phyloP scores from a whole-genome alignment of 176 grass and related monocot genomes.

The Alopecurus myosuroides region DNA sequence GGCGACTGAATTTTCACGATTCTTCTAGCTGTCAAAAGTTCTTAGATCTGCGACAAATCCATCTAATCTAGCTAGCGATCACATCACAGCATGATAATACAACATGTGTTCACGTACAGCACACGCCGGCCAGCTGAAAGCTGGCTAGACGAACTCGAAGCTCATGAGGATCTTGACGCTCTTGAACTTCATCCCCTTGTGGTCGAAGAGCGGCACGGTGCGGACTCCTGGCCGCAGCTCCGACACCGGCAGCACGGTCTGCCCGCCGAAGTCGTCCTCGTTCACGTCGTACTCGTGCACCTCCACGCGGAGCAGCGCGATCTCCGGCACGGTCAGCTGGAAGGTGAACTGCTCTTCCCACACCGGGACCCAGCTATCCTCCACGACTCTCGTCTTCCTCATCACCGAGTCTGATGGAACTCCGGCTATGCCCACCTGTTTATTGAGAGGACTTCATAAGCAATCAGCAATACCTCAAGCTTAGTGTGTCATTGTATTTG shows the following conservation, averaged over 20 bases:
- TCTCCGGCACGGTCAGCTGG: conserved; percentile 69
- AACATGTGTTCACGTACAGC: neutral
- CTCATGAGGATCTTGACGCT: conserved; percentile 85
- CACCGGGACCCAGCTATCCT: conserved; percentile 77
- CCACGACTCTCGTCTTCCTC: conserved; percentile 81
- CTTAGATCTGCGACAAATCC: neutral
- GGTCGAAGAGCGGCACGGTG: conserved; percentile 62
- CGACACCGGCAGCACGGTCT: conserved; percentile 58
- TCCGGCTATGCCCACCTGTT: conserved; percentile 90
- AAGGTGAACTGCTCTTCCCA: conserved; percentile 88
- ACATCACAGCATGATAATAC: neutral
- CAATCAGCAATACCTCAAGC: neutral
- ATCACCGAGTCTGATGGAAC: conserved; percentile 85
- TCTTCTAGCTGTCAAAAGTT: neutral
- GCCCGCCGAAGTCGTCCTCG: conserved; percentile 93
- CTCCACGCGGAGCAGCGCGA: conserved; percentile 87
- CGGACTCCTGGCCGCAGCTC: conserved; percentile 75
- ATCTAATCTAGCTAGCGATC: neutral
- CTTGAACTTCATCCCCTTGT: conserved; percentile 61
- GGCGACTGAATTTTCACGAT: neutral
- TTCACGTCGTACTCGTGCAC: conserved; percentile 90
- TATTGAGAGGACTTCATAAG: neutral
- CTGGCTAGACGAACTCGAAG: conserved; percentile 59
- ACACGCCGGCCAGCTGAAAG: neutral
- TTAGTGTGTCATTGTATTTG: neutral